phyloP scores from a whole-genome alignment of 176 grass and related monocot genomes.

The Cenchrus purpureus region DNA sequence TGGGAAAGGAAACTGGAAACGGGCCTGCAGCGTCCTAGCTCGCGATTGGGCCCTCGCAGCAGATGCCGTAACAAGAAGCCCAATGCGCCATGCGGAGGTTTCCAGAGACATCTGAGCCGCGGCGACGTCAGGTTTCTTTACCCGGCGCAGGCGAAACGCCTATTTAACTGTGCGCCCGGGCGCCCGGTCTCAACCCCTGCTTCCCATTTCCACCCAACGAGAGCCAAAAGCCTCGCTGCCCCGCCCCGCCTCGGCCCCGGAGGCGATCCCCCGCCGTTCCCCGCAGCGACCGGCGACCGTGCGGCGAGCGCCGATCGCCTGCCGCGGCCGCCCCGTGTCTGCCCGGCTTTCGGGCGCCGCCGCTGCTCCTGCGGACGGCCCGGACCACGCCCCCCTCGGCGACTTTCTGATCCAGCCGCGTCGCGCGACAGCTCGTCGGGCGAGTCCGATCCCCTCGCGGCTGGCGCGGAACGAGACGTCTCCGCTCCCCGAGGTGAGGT shows the following conservation, averaged over 20 bases:
- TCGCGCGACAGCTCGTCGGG: constrained; percentile 30
- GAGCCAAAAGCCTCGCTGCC: constrained; percentile 31
- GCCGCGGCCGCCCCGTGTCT: not conserved
- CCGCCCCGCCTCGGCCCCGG: constrained; percentile 23
- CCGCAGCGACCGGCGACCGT: not conserved
- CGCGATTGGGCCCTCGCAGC: not conserved
- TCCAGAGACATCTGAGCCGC: constrained; percentile 26
- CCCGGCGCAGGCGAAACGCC: constrained; percentile 17
- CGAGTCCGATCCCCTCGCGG: not conserved
- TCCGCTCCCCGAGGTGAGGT: constrained; percentile 30
- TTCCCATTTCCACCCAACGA: constrained; percentile 21
- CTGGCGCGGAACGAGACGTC: not conserved
- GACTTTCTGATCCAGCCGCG: constrained; percentile 37
- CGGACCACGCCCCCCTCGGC: not conserved
- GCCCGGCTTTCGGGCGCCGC: not conserved
- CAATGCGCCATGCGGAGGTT: constrained; percentile 2
- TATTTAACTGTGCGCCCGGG: constrained; percentile 38
- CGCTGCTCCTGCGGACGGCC: not conserved
- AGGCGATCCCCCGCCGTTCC: constrained; percentile 9
- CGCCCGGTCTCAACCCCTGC: not conserved
- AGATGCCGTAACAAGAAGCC: not conserved
- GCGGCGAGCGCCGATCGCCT: not conserved
- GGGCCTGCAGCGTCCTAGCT: not conserved
- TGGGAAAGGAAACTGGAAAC: not conserved
- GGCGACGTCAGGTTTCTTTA: constrained; percentile 21